These are phyloP conservation scores for Ganoderma boninense DNA, from an alignment of 1,284 basidiomycete genomes.

Conservation along the genomic window DNA sequence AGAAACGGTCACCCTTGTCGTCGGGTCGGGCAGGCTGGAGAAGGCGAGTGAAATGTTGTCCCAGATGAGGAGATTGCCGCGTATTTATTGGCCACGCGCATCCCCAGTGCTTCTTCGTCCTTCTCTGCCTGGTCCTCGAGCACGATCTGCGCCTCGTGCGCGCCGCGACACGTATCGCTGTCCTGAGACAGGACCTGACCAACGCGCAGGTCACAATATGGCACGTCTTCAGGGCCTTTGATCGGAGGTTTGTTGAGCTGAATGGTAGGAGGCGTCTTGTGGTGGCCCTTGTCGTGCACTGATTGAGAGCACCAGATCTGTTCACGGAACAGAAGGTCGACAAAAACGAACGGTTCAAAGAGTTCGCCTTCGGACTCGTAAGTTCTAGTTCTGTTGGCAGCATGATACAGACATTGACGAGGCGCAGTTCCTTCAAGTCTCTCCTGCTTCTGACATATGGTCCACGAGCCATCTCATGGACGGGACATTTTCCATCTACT, in stretches of 20 bases:
- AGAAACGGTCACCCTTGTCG: slow-evolving; percentile 36
- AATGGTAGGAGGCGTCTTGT: neutral
- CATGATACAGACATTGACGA: neutral
- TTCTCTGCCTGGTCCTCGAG: slow-evolving; percentile 27
- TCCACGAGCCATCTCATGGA: neutral
- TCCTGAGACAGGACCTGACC: slow-evolving; percentile 31
- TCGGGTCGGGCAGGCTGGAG: slow-evolving; percentile 34
- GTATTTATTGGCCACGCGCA: neutral
- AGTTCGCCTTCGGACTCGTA: slow-evolving; percentile 39
- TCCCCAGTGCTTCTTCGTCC: slow-evolving; percentile 40
- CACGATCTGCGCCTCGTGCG: slow-evolving; percentile 19
- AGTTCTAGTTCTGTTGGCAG: slow-evolving; percentile 1
- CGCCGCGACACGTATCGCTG: slow-evolving; percentile 13
- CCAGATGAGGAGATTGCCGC: neutral
- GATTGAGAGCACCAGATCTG: slow-evolving; percentile 41
- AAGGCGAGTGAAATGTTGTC: slow-evolving; percentile 22
- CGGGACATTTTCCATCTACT: neutral
- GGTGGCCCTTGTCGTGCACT: neutral
- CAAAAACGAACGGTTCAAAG: slow-evolving; percentile 33
- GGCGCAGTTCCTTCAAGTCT: slow-evolving; percentile 7
- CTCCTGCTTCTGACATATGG: slow-evolving; percentile 12
- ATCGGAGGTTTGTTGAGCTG: slow-evolving; percentile 8
- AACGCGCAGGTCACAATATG: slow-evolving; percentile 27
- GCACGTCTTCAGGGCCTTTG: slow-evolving; percentile 10
- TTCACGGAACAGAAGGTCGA: slow-evolving; percentile 44